Evolutionary conservation across 2,329 filamentous ascomycete genomes (phyloP), one percentile per base, ranked within the genome.

Genomic region (Microsporum ferrugineum): DNA sequence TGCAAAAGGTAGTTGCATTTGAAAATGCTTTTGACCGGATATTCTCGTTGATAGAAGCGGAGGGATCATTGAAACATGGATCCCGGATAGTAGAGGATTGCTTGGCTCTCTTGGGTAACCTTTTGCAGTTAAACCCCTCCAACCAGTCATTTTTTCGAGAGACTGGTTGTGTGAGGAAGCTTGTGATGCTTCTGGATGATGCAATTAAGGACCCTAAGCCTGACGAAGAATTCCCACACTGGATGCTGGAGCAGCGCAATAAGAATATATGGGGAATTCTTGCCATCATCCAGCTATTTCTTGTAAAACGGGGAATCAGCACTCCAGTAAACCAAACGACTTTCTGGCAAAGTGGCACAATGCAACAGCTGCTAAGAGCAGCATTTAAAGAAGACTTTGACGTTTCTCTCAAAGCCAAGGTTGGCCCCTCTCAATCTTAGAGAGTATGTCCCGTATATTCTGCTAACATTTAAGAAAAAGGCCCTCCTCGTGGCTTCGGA

Each of bases 91-190:
- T 96, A 2, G 92, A 97, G 73, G 94, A 99, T 73, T 96, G 91
- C 67, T 78, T 99, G 23, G 92, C 94, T 61, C 79, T 99, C 59
- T 79, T 97, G 57, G 90, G 91, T 47, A 97, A 97, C 71, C 82
- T 99, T 10, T 78, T 99, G 33, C 84, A 88, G 38, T 82, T 91
- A 67, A 97, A 97, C 71, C 79, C 86, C 1, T 94, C 91, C 1
- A 99, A 99, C 69, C 94, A 99, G 73, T 89, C 90, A 8, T 85
- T 92, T 61, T 97, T 99, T 72, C 84, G 92, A 61, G 94, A 99
- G 72, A 92, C 89, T 51, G 91, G 90, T 0, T 91, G 87, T 69
- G 84, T 95, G 12, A 80, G 82, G 27, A 86, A 85, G 66, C 78
- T 96, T 56, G 82, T 86, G 14, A 81, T 82, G 41, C 78, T 97